phyloP scores from a whole-genome alignment of 108 stramenopile genomes.

The Fragilaria radians region DNA sequence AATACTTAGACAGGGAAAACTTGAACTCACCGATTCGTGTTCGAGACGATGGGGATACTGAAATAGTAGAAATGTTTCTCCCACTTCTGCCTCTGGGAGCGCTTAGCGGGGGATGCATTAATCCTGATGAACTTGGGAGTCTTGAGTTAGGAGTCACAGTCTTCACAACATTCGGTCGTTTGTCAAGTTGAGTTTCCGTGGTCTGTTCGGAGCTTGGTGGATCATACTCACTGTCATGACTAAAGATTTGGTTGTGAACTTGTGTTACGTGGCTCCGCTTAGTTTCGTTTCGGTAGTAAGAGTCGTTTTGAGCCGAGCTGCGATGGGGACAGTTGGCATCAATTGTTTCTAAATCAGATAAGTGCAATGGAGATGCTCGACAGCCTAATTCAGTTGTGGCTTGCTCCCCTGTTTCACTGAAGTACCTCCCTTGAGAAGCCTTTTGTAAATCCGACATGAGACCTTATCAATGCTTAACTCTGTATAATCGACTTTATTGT shows the following conservation, averaged over 20 bases:
- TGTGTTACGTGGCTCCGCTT: not conserved
- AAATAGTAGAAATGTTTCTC: not conserved
- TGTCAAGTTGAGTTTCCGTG: constrained; percentile 1
- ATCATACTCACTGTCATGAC: constrained; percentile 6
- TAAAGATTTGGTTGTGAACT: not conserved
- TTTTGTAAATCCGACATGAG: constrained; percentile 2
- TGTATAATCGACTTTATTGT: not conserved
- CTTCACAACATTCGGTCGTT: constrained; percentile 8
- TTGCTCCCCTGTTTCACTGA: not conserved
- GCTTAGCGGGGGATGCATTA: constrained; percentile 17
- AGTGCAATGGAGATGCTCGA: not conserved
- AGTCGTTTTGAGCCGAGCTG: constrained; percentile 3
- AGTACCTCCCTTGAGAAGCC: no score
- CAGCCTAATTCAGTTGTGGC: not conserved
- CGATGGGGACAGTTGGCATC: not conserved
- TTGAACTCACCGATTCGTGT: constrained; percentile 1
- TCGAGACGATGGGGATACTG: not conserved
- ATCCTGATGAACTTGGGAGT: constrained; percentile 14
- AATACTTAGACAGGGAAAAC: constrained; percentile 2
- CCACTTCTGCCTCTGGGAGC: not conserved
- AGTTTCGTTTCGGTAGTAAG: constrained; percentile 7
- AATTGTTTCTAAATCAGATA: not conserved
- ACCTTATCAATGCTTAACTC: not conserved
- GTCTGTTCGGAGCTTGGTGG: constrained; percentile 4
- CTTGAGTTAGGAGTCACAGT: constrained; percentile 28